These are phyloP conservation scores for Macrophomina phaseolina DNA, from an alignment of 2,329 filamentous ascomycete species.

Conservation along the genomic window DNA sequence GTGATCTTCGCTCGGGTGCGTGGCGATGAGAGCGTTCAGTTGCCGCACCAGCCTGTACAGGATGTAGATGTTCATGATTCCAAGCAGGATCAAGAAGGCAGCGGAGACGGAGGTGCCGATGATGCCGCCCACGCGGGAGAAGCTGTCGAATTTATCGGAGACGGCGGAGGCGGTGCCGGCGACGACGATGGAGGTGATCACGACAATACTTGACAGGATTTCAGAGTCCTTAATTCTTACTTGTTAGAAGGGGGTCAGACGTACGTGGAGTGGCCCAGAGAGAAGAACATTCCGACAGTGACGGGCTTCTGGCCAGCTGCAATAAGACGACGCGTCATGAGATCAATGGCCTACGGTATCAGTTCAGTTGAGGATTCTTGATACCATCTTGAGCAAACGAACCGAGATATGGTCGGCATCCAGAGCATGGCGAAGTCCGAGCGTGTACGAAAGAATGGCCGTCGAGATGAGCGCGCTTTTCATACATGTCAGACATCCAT, in stretches of 20 bases:
- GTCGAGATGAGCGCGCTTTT: slow-evolving; percentile 71
- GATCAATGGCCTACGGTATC: slow-evolving; percentile 74
- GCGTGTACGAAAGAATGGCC: slow-evolving; percentile 82
- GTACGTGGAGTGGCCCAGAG: slow-evolving; percentile 84
- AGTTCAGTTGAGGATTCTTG: background rate
- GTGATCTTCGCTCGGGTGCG: slow-evolving; percentile 48
- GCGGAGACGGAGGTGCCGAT: slow-evolving; percentile 89
- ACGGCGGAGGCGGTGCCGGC: slow-evolving; percentile 88
- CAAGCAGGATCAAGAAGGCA: slow-evolving; percentile 80
- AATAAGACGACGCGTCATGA: slow-evolving; percentile 89
- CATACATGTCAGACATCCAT: slow-evolving; percentile 26
- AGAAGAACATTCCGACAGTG: slow-evolving; percentile 94
- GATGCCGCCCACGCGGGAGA: slow-evolving; percentile 81
- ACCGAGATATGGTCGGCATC: slow-evolving; percentile 90
- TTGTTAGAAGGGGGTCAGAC: slow-evolving; percentile 13
- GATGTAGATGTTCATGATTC: slow-evolving; percentile 84
- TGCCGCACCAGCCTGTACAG: slow-evolving; percentile 76
- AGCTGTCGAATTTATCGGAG: slow-evolving; percentile 78
- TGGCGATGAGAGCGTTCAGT: slow-evolving; percentile 66
- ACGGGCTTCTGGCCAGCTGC: slow-evolving; percentile 85
- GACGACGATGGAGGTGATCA: slow-evolving; percentile 88
- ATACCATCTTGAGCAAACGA: slow-evolving; percentile 28
- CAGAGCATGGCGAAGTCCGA: slow-evolving; percentile 91
- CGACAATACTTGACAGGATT: slow-evolving; percentile 65
- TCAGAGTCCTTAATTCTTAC: background rate